Evolutionary conservation across 2,329 filamentous ascomycete species (phyloP).

Genomic region (Lojkania enalia): DNA sequence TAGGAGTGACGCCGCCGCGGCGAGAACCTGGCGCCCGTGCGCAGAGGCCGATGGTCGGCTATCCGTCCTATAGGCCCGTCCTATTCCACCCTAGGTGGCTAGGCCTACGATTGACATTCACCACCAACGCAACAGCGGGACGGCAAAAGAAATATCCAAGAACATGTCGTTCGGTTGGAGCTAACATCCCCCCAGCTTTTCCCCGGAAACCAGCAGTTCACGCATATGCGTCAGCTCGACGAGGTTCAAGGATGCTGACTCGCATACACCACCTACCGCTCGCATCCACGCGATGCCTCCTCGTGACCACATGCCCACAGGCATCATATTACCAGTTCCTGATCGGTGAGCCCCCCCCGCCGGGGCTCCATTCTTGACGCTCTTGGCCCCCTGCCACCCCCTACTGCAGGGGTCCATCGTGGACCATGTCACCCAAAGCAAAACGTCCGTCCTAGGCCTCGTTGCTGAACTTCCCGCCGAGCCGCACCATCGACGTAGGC

Average conservation of each 20-base stretch:
- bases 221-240: slow-evolving; percentile 24
- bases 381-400: neutral
- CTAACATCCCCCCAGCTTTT: too few species aligned
- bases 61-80: too few species aligned
- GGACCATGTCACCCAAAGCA: slow-evolving; percentile 24
- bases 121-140: too few species aligned
- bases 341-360: slow-evolving; percentile 10
- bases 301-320: slow-evolving; percentile 25
- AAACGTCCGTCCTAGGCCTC: slow-evolving; percentile 44
- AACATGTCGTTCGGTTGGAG: too few species aligned
- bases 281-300: slow-evolving; percentile 24
- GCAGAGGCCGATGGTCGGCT: neutral
- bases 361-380: neutral
- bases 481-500: slow-evolving; percentile 49
- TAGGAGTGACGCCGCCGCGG: too few species aligned
- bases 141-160: too few species aligned
- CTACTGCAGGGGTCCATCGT: slow-evolving; percentile 1
- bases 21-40: too few species aligned
- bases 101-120: too few species aligned
- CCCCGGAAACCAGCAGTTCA: slow-evolving; percentile 13
- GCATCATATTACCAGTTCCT: slow-evolving; percentile 11
- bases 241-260: slow-evolving; percentile 35
- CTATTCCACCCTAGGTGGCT: too few species aligned
- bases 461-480: slow-evolving; percentile 46
- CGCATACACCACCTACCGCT: slow-evolving; percentile 23